These are phyloP conservation scores for Onygenales sp. DNA, from an alignment of 2,329 filamentous ascomycete species.

Conservation along the genomic window DNA sequence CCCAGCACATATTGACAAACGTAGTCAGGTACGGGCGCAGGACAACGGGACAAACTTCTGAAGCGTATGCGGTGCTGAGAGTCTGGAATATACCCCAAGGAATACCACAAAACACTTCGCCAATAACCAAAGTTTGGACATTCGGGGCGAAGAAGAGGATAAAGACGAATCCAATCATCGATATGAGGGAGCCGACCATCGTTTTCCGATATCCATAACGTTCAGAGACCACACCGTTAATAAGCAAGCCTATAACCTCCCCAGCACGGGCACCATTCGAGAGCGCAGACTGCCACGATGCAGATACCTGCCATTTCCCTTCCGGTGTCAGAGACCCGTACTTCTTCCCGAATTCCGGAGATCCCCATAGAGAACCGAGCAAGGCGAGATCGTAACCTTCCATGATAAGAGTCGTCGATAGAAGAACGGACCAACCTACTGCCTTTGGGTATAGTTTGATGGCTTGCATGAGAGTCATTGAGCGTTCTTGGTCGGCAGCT, in stretches of 20 bases:
- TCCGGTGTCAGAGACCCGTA: constrained; percentile 16
- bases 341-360: constrained; percentile 18
- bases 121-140: constrained; percentile 25
- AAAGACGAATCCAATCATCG: constrained; percentile 23
- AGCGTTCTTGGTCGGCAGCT: constrained; percentile 24
- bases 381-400: constrained; percentile 32
- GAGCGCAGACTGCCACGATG: constrained; percentile 24
- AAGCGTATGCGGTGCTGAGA: constrained; percentile 27
- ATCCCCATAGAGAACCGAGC: constrained; percentile 24
- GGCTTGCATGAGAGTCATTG: constrained; percentile 25
- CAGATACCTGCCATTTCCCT: constrained; percentile 18
- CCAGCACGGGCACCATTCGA: constrained; percentile 48
- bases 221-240: constrained; percentile 58
- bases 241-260: constrained; percentile 55
- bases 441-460: constrained; percentile 24
- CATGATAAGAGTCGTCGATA: constrained; percentile 31
- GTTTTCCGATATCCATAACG: constrained; percentile 42
- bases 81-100: constrained; percentile 29
- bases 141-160: constrained; percentile 32
- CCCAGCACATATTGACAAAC: constrained; percentile 34
- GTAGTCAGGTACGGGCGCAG: constrained; percentile 25
- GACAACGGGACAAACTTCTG: constrained; percentile 27
- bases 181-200: constrained; percentile 16
- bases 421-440: constrained; percentile 26
- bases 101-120: constrained; percentile 31